A percentile compares a stretch with the other conserved stretches of the same genome.
Conservation (phyloP, 2,329 filamentous ascomycete genomes). For the Macrophomina pseudophaseolina region DNA sequence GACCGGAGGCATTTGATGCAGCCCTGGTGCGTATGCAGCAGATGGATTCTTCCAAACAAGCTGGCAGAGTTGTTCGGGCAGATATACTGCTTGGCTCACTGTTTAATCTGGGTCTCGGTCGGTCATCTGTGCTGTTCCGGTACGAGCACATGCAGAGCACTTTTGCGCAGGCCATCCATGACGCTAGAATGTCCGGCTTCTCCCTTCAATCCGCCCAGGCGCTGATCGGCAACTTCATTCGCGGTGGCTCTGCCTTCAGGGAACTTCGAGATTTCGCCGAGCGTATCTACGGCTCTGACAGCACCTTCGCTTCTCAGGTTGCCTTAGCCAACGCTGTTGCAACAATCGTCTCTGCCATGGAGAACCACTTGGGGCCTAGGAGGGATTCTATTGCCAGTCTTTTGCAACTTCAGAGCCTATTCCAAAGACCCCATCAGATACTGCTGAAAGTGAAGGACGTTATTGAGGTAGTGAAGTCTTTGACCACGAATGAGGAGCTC, state of each 20-base stretch:
- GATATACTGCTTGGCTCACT: constrained; percentile 57
- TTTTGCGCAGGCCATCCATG: constrained; percentile 56
- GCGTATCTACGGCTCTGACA: constrained; percentile 40
- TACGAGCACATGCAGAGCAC: constrained; percentile 60
- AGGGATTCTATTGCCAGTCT: constrained; percentile 39
- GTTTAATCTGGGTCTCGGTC: constrained; percentile 69
- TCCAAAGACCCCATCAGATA: constrained; percentile 56
- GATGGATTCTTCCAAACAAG: constrained; percentile 48
- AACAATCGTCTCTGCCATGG: constrained; percentile 47
- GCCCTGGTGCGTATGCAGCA: constrained; percentile 44
- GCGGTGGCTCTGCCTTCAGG: constrained; percentile 43
- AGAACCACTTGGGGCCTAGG: constrained; percentile 43
- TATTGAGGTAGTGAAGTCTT: constrained; percentile 52
- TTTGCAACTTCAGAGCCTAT: constrained; percentile 48
- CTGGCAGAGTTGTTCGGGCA: constrained; percentile 44
- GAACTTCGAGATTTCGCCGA: constrained; percentile 45
- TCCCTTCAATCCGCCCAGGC: constrained; percentile 58
- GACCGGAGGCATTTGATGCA: constrained; percentile 69
- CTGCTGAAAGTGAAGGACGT: constrained; percentile 60
- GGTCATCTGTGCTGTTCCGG: constrained; percentile 72
- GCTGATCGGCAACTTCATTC: constrained; percentile 54
- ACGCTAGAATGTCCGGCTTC: constrained; percentile 57
- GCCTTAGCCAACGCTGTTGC: constrained; percentile 50
- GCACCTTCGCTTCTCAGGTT: constrained; percentile 45
- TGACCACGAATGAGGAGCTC: constrained; percentile 45